These are phyloP conservation scores for Aspergillaceae sp. DNA, from an alignment of 2,329 filamentous ascomycete species.

Conservation along the genomic window DNA sequence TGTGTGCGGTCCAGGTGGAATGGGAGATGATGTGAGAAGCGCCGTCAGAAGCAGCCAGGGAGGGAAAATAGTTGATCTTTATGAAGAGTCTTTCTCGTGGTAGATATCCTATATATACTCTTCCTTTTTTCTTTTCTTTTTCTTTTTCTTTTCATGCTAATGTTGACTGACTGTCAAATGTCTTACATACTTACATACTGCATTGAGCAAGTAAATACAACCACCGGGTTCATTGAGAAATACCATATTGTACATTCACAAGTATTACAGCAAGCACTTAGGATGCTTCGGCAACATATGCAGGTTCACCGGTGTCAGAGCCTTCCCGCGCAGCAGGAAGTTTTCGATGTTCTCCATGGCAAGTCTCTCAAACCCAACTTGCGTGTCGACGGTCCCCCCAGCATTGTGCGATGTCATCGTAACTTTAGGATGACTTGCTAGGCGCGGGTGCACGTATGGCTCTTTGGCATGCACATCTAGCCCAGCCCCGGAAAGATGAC, in stretches of 20 bases:
- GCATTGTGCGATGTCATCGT: conserved; percentile 43
- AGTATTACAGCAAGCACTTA: conserved; percentile 6
- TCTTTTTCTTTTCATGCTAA: background rate
- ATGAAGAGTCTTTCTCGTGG: conserved; percentile 32
- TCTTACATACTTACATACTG: no score
- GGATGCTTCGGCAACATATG: conserved; percentile 37
- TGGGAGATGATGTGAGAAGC: conserved; percentile 30
- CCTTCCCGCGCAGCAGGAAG: conserved; percentile 27
- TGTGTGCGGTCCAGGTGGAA: conserved; percentile 29
- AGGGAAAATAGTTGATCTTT: conserved; percentile 25
- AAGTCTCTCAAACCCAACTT: conserved; percentile 41
- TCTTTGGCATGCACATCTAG: conserved; percentile 50
- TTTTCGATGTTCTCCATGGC: conserved; percentile 41
- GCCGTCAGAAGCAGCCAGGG: conserved; percentile 22
- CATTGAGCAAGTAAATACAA: no score
- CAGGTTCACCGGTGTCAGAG: conserved; percentile 51
- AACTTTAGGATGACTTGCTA: conserved; percentile 36
- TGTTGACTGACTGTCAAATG: background rate
- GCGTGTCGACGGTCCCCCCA: conserved; percentile 41
- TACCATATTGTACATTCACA: no score
- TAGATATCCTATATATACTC: conserved; percentile 9
- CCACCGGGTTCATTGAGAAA: no score
- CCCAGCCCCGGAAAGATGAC: conserved; percentile 41
- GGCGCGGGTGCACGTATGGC: conserved; percentile 40
- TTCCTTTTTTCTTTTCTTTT: background rate